phyloP scores from a whole-genome alignment of 2,329 filamentous ascomycete species.

The Didymosphaeria variabile region DNA sequence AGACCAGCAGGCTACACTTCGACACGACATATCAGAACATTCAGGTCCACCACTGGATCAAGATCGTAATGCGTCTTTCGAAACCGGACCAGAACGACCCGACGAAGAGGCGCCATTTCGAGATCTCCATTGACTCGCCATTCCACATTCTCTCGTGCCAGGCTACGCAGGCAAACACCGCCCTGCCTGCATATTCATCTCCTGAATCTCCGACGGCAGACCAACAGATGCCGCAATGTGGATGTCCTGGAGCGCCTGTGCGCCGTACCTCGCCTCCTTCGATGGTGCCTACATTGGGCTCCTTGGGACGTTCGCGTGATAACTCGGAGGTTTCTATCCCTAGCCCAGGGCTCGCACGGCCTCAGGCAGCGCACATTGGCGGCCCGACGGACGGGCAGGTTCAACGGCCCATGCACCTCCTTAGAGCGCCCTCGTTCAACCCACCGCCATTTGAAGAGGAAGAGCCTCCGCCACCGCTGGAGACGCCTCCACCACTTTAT shows the following conservation, averaged over 20 bases:
- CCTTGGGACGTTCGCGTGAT: slow-evolving; percentile 55
- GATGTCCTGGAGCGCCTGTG: slow-evolving; percentile 71
- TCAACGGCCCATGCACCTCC: slow-evolving; percentile 80
- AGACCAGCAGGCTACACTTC: slow-evolving; percentile 74
- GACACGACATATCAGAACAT: slow-evolving; percentile 95
- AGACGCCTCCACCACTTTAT: slow-evolving; percentile 87
- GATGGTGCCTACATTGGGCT: slow-evolving; percentile 66
- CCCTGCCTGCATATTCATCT: slow-evolving; percentile 79
- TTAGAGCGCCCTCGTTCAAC: slow-evolving; percentile 85
- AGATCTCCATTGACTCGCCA: slow-evolving; percentile 95
- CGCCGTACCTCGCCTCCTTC: slow-evolving; percentile 59
- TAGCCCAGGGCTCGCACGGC: slow-evolving; percentile 61
- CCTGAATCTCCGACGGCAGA: slow-evolving; percentile 53
- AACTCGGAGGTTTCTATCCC: slow-evolving; percentile 37
- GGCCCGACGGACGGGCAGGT: slow-evolving; percentile 58
- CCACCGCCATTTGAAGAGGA: slow-evolving; percentile 89
- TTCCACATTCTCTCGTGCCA: slow-evolving; percentile 93
- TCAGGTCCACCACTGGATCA: slow-evolving; percentile 96
- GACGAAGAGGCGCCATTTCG: slow-evolving; percentile 84
- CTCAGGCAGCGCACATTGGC: slow-evolving; percentile 55
- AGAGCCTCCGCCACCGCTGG: slow-evolving; percentile 73
- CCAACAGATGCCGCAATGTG: slow-evolving; percentile 62
- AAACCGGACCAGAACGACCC: slow-evolving; percentile 82
- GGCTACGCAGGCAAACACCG: slow-evolving; percentile 89
- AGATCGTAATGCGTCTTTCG: slow-evolving; percentile 94